Percentiles rank a stretch among this genome's conserved stretches.
Evolutionary conservation across 352 stramenopile genomes (phyloP).

Genomic region (Phytophthora brassicae): DNA sequence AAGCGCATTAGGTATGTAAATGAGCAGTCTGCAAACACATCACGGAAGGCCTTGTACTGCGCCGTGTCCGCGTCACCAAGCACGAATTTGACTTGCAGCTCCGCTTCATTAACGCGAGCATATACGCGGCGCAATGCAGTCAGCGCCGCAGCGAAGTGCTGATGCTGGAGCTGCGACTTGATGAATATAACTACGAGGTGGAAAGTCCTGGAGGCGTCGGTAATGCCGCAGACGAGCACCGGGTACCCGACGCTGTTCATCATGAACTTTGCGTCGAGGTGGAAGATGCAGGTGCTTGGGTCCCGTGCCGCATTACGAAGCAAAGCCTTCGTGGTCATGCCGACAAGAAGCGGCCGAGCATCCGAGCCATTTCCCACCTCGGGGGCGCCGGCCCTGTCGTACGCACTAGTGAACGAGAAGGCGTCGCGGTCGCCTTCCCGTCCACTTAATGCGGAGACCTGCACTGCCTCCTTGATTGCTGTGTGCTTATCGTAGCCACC

Average conservation of each 20-base stretch:
- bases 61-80: constrained; percentile 5
- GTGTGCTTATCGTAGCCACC: constrained; percentile 8
- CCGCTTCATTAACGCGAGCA: neutral
- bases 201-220: neutral
- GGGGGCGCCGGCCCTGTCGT: neutral
- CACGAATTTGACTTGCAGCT: neutral
- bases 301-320: neutral
- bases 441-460: constrained; percentile 5
- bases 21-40: neutral
- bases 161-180: neutral
- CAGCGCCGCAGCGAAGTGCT: neutral
- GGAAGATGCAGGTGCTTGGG: neutral
- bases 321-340: constrained; percentile 4
- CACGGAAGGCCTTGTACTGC: neutral
- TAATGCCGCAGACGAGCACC: constrained; percentile 1
- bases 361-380: constrained; percentile 1
- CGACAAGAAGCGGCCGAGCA: neutral
- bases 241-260: constrained; percentile 3
- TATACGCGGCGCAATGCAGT: neutral
- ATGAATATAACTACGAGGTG: constrained; percentile 3
- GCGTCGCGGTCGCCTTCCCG: constrained; percentile 6
- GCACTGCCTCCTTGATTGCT: neutral
- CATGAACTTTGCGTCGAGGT: constrained; percentile 6
- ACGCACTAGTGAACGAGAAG: constrained; percentile 1
- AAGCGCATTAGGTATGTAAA: constrained; percentile 32